Conservation (phyloP, 345 rosid species). For the Lenwebbia sp. region DNA sequence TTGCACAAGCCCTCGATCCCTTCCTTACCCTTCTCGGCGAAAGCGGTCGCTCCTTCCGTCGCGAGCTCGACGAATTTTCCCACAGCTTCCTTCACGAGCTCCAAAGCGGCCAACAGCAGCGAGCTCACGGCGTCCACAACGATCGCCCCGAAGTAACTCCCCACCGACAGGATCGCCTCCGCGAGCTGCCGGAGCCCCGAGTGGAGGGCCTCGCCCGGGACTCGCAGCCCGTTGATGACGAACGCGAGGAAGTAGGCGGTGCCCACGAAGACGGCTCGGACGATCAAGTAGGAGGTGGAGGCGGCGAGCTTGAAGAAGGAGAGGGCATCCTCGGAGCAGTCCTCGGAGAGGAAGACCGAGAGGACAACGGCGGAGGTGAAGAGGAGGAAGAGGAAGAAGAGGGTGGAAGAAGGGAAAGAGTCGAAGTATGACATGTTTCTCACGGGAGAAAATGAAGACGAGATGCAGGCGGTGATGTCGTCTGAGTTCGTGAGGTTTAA, state of each 20-base stretch:
- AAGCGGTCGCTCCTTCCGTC: slow-evolving; percentile 3
- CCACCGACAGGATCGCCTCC: slow-evolving; percentile 11
- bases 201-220: slow-evolving; percentile 18
- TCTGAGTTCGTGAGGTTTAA: not conserved
- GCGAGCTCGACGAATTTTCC: slow-evolving; percentile 6
- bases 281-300: not conserved
- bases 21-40: slow-evolving; percentile 15
- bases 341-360: not conserved
- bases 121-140: slow-evolving; percentile 7
- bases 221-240: slow-evolving; percentile 17
- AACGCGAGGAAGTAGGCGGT: slow-evolving; percentile 11
- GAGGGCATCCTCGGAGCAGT: not conserved
- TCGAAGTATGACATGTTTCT: not conserved
- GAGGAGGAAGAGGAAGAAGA: not conserved
- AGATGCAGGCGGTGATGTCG: not conserved
- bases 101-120: slow-evolving; percentile 12
- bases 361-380: not conserved
- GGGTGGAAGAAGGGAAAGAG: not conserved
- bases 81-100: slow-evolving; percentile 8
- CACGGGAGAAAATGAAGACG: not conserved
- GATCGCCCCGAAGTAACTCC: slow-evolving; percentile 5
- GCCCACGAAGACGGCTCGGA: not conserved
- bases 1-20: slow-evolving; percentile 19
- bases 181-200: slow-evolving; percentile 15
- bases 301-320: not conserved